Evolutionary conservation across 108 stramenopile species (phyloP).

Genomic region (Asterionellopsis glacialis): DNA sequence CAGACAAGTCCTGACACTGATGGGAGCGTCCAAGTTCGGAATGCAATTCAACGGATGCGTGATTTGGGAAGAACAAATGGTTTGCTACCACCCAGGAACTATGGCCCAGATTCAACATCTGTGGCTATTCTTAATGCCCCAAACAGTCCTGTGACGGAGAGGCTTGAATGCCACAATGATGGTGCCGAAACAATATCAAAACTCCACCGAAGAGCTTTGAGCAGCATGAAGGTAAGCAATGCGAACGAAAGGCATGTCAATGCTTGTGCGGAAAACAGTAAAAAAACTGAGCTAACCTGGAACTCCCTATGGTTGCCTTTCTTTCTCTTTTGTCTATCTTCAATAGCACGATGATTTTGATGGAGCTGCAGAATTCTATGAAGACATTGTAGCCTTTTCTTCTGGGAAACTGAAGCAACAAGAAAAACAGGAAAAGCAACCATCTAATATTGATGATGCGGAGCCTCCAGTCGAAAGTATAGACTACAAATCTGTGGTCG

Average conservation of each 20-base stretch:
- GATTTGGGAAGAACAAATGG: too few relatives aligned
- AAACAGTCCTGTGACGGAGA: too few relatives aligned
- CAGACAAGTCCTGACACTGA: background rate
- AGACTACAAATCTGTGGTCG: slow-evolving; percentile 25
- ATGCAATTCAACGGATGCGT: background rate
- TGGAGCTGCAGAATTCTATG: slow-evolving; percentile 29
- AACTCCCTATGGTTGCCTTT: slow-evolving; percentile 1
- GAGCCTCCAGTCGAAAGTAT: slow-evolving; percentile 2
- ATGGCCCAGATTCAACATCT: too few relatives aligned
- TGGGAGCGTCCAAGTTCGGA: background rate
- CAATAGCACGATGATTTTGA: slow-evolving; percentile 41
- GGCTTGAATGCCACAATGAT: slow-evolving; percentile 5
- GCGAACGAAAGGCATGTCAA: background rate
- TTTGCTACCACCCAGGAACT: too few relatives aligned
- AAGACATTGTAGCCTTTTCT: slow-evolving; percentile 36
- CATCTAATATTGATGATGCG: slow-evolving; percentile 2
- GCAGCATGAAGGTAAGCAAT: too few relatives aligned
- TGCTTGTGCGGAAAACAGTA: slow-evolving; percentile 7
- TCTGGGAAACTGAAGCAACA: background rate
- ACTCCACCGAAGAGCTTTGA: slow-evolving; percentile 1
- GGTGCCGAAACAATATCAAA: slow-evolving; percentile 21
- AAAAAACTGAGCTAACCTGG: slow-evolving; percentile 23
- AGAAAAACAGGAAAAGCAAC: slow-evolving; percentile 2
- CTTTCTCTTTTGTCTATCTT: background rate
- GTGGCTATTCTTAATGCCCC: too few relatives aligned